Evolutionary conservation across 2,329 filamentous ascomycete genomes (phyloP).

Genomic region (Balansia obtecta): DNA sequence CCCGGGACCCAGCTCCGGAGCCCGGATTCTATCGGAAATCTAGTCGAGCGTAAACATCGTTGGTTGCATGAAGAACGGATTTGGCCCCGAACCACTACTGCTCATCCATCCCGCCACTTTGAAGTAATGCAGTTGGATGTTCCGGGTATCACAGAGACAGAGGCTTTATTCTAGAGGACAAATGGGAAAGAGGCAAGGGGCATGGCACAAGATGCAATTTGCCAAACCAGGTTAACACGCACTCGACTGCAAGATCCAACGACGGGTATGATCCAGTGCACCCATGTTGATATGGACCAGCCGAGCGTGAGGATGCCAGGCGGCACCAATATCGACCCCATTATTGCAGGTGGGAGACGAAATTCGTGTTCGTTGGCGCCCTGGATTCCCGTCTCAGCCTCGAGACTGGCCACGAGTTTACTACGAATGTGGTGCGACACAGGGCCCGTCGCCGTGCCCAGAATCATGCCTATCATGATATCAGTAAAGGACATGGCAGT

Average conservation of each 20-base stretch:
- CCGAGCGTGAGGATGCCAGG: slow-evolving; percentile 79
- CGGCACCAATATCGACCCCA: slow-evolving; percentile 66
- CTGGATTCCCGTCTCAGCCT: slow-evolving; percentile 34
- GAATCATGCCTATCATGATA: slow-evolving; percentile 54
- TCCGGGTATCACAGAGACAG: slow-evolving; percentile 6
- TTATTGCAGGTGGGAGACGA: slow-evolving; percentile 62
- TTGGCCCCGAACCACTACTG: background rate
- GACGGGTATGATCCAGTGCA: slow-evolving; percentile 68
- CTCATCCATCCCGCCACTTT: slow-evolving; percentile 1
- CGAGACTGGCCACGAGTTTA: slow-evolving; percentile 42
- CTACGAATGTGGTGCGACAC: slow-evolving; percentile 51
- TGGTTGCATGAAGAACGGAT: background rate
- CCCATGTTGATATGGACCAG: slow-evolving; percentile 63
- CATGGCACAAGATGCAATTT: background rate
- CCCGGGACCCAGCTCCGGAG: background rate
- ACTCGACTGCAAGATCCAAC: slow-evolving; percentile 59
- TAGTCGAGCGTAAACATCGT: background rate
- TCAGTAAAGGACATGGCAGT: slow-evolving; percentile 68
- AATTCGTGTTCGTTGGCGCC: slow-evolving; percentile 73
- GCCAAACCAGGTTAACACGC: slow-evolving; percentile 22
- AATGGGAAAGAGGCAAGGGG: background rate
- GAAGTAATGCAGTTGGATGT: background rate
- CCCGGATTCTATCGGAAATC: slow-evolving; percentile 1
- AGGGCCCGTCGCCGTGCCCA: slow-evolving; percentile 49
- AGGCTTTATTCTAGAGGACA: background rate